Base-by-base conservation (phyloP, 768 basidiomycete species). In the Suillus subaureus region DNA sequence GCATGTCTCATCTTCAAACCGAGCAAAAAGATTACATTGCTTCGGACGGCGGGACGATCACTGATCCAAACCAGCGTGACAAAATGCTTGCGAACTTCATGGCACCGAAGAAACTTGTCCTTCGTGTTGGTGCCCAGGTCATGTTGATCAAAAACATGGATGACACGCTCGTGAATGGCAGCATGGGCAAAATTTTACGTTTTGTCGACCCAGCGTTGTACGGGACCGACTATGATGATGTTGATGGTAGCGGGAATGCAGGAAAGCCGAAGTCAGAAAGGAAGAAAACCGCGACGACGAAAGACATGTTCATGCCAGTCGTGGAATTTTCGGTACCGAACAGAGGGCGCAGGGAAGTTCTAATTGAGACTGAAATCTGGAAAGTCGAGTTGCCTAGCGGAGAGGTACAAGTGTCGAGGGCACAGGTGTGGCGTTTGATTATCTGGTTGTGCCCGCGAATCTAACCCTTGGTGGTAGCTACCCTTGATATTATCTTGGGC, bases 91-190 rank as follows among this genome's bases (percentile, higher is more conserved):
- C 84, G 6, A 98, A 97, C 75, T 93, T 97, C 72, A 96, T 99
- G 92, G 96, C 96, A 0, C 90, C 93, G 1, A 76, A 82, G 63
- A 70, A 64, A 7, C 84, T 99, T n/a, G 71, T 74, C 0, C 83
- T 99, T 37, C 92, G 93, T 56, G 72, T 89, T 33, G 89, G 90
- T 64, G 90, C 93, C 8, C 97, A 98, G 77, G 92, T 94, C 47
- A 98, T 97, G 96, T 83, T 97, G 39, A 93, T 95, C 78, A 98
- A 98, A 81, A 99, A 99, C 73, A 79, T 91, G 61, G 93, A 96
- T 70, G 94, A 96, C 37, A 85, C 82, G 3, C 85, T 99, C 9
- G 97, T 98, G 54, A 99, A 99, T 72, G 97, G 97, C 1, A 94
- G 89, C 64, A 92, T 97, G 84, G 97, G 97, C 11, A 88, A 86